Base-by-base conservation (phyloP, 2,329 filamentous ascomycete genomes). In the Claviceps sp. region DNA sequence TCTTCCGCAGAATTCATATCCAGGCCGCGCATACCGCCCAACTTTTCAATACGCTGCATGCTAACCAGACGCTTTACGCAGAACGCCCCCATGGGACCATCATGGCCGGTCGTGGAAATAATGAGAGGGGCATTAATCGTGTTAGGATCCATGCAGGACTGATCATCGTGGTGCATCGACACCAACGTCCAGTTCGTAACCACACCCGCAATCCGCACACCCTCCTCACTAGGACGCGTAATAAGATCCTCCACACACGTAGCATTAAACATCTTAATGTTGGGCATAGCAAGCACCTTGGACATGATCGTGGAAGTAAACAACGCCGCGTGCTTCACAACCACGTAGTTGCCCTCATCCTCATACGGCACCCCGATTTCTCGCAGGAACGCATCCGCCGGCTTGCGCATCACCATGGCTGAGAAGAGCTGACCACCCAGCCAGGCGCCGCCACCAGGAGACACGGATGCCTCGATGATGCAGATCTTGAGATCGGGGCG, bases 151-250 rank as follows among this genome's bases (percentile, higher is more conserved):
- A 95, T 95, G 83, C 89, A 95, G 55, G 81, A 86, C 73, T 95
- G 88, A 66, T 91, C 86, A 64, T 89, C 85, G 68, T 90, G 86
- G 68, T 90, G 85, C 76, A 91, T 86, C 44, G 83, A 80, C 47
- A 95, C 89, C 26, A 95, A 78, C 1, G 89, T 95, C 89, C 89
- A 96, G 78, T 96, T 96, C 62, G 88, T 94, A 51, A 96, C 90
- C 1, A 95, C 89, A 61, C 89, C 89, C 8, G 88, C 86, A 58
- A 95, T 83, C 56, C 86, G 82, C 44, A 94, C 70, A 9, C 63
- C 66, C 14, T 73, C 70, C 2, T 70, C 69, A 2, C 68, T 71
- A 20, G 79, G 79, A 45, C 89, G 86, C 20, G 89, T 95, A 69
- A 96, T 91, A 56, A 96, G 75, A 63, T 96, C 89, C 71, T 96